Conservation (phyloP, 441 rosid genomes). For the Eruca vesicaria region DNA sequence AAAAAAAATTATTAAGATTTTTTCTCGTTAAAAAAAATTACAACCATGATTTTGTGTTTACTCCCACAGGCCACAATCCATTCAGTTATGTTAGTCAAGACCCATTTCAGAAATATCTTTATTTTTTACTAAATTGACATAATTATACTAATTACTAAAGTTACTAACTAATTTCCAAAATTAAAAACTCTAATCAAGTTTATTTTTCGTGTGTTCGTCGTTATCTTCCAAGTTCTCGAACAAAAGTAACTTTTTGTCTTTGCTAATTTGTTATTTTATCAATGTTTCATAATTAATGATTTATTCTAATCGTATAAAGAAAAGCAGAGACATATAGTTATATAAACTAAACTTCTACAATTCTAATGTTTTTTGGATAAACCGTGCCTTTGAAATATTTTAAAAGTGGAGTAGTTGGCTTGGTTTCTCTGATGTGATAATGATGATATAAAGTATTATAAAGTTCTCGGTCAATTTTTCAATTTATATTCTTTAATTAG, state of each 20-base stretch:
- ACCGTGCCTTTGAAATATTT: too few species aligned
- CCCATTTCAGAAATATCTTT: neutral
- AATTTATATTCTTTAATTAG: too few species aligned
- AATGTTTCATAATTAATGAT: neutral
- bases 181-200: neutral
- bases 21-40: too few species aligned
- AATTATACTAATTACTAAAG: too few species aligned
- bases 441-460: too few species aligned
- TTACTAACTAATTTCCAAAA: too few species aligned
- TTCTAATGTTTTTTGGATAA: too few species aligned
- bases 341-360: neutral
- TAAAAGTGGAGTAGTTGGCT: neutral
- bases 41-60: too few species aligned
- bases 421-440: neutral
- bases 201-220: neutral
- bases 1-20: too few species aligned
- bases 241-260: neutral
- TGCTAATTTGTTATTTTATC: neutral
- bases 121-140: neutral
- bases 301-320: too few species aligned
- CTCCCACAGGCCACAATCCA: neutral
- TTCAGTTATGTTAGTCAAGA: neutral
- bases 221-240: neutral
- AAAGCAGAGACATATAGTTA: neutral
- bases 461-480: too few species aligned